Evolutionary conservation across 1,284 basidiomycete genomes (phyloP).

Genomic region (Schizopora paradoxa): DNA sequence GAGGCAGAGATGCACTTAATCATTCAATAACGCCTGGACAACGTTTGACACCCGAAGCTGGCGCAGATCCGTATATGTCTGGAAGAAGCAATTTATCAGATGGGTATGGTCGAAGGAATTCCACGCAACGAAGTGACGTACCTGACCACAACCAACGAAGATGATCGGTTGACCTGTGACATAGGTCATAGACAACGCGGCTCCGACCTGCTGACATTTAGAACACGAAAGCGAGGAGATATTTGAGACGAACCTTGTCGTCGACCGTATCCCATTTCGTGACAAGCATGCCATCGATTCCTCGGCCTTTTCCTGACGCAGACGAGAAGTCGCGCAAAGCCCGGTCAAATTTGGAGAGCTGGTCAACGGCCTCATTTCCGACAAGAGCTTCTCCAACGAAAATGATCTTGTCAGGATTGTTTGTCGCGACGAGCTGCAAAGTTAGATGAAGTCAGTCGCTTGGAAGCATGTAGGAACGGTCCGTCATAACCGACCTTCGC

Average conservation of each 20-base stretch:
- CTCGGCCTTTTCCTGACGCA: conserved; percentile 70
- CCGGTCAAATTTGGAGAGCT: conserved; percentile 90
- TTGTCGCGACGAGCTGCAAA: conserved; percentile 76
- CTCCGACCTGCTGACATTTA: conserved; percentile 67
- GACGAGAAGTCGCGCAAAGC: conserved; percentile 85
- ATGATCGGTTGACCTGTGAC: conserved; percentile 95
- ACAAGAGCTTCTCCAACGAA: conserved; percentile 96
- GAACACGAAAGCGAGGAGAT: conserved; percentile 17
- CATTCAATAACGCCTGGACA: conserved; percentile 82
- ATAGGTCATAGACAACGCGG: conserved; percentile 95
- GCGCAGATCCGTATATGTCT: conserved; percentile 93
- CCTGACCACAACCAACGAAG: conserved; percentile 95
- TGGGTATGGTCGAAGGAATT: background rate
- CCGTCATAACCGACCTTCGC: conserved; percentile 63
- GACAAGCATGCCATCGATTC: conserved; percentile 94
- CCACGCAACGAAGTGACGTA: conserved; percentile 31
- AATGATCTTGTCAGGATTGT: conserved; percentile 92
- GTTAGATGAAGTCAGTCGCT: conserved; percentile 11
- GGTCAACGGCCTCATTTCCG: conserved; percentile 95
- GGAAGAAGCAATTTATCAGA: conserved; percentile 20
- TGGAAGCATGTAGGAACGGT: conserved; percentile 2
- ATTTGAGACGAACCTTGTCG: conserved; percentile 58
- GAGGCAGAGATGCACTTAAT: conserved; percentile 44
- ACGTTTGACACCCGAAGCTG: conserved; percentile 89
- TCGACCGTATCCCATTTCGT: conserved; percentile 98